phyloP scores from a whole-genome alignment of 75 land plant genomes.

The Picea glauca region DNA sequence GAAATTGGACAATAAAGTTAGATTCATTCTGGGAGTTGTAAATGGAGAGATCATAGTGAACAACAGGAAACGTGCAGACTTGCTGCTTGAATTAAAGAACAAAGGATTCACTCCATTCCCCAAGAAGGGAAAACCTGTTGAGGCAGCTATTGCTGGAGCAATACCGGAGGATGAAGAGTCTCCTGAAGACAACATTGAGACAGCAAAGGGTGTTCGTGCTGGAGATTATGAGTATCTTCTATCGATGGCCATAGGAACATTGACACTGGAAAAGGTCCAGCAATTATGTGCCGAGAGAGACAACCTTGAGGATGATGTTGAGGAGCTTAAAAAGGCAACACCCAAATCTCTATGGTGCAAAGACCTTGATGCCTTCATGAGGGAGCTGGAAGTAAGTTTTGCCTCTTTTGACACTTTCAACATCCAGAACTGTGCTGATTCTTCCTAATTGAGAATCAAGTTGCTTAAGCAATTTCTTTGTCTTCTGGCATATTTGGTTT shows the following conservation, averaged over 20 bases:
- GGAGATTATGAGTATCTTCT: constrained; percentile 91
- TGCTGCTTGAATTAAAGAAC: constrained; percentile 64
- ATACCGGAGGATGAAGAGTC: constrained; percentile 30
- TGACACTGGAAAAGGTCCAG: constrained; percentile 88
- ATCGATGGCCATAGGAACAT: constrained; percentile 82
- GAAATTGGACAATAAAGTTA: constrained; percentile 85
- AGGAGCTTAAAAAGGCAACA: constrained; percentile 58
- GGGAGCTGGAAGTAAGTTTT: constrained; percentile 60
- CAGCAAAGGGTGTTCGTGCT: constrained; percentile 26
- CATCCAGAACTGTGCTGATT: background rate
- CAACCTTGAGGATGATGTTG: constrained; percentile 61
- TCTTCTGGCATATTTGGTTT: background rate
- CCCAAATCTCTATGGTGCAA: constrained; percentile 73
- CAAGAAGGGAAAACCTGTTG: constrained; percentile 62
- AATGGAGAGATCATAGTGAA: constrained; percentile 78
- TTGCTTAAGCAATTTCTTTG: background rate
- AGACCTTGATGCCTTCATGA: constrained; percentile 76
- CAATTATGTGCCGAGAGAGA: constrained; percentile 59
- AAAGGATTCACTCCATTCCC: constrained; percentile 95
- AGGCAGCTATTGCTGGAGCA: constrained; percentile 62
- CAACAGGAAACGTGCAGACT: constrained; percentile 85
- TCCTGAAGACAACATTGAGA: constrained; percentile 36
- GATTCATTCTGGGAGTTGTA: constrained; percentile 92
- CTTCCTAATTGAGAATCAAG: background rate
- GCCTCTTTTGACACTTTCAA: background rate